phyloP scores from a whole-genome alignment of 2,329 filamentous ascomycete species.

The Colletotrichum navitas region DNA sequence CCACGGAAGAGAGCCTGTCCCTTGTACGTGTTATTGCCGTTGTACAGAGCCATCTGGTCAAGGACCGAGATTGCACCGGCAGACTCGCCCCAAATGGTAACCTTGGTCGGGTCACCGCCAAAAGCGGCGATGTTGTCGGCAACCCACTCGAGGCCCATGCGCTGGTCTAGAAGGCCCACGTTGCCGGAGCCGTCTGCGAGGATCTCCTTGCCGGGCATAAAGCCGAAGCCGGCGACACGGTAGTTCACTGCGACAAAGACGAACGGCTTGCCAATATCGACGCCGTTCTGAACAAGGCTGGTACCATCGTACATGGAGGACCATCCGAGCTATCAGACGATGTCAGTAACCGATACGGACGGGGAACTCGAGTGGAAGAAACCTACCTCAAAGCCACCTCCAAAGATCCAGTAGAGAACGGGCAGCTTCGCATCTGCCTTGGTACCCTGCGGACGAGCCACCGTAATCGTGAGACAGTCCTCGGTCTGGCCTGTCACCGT shows the following conservation, averaged over 20 bases:
- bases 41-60: conserved; percentile 72
- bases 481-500: conserved; percentile 58
- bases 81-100: conserved; percentile 75
- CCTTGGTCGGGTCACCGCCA: conserved; percentile 73
- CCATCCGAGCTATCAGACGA: conserved; percentile 44
- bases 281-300: conserved; percentile 50
- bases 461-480: conserved; percentile 64
- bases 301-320: conserved; percentile 55
- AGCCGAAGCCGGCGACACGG: conserved; percentile 72
- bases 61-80: conserved; percentile 71
- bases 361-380: neutral
- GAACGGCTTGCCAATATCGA: conserved; percentile 65
- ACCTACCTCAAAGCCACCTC: conserved; percentile 60
- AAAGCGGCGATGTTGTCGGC: conserved; percentile 74
- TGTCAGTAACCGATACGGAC: conserved; percentile 3
- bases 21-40: conserved; percentile 73
- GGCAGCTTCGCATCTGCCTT: conserved; percentile 60
- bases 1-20: conserved; percentile 73
- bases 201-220: conserved; percentile 69
- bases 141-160: conserved; percentile 72
- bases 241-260: conserved; percentile 76
- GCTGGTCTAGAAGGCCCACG: conserved; percentile 71
- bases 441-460: conserved; percentile 60
- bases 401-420: conserved; percentile 70
- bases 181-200: conserved; percentile 68